Evolutionary conservation across 441 rosid species (phyloP), one percentile per base, ranked within the genome.

Genomic region (Gossypium trilobum): DNA sequence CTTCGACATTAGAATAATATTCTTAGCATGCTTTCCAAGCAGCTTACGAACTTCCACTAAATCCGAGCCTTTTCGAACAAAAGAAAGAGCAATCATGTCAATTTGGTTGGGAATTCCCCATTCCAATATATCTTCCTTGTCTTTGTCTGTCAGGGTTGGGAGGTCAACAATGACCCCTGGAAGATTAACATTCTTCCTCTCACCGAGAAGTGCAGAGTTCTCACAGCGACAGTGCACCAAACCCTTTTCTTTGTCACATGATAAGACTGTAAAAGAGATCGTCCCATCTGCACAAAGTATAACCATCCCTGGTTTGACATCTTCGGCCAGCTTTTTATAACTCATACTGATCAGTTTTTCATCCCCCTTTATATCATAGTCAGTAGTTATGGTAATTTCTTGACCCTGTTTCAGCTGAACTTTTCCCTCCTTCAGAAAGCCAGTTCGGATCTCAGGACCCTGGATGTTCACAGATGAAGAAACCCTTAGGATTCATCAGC

Each of bases 381-480:
- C 95, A 2, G 98, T 91, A 8, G 95, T 83, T 58, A 93, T 81
- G 59, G 88, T 88, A 75, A 93, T 90, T 67, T 91, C 93, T 73
- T 90, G 93, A 62, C 97, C 95, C 70, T 82, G 91, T 61, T 77
- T 89, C 68, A 94, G 79, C 68, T 86, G 93, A 62, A 94, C 72
- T 70, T 90, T 90, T 55, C 85, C 94, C 75, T 89, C 97, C 82
- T 90, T 87, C 73, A 94, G 76, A 79, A 94, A 94, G 22, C 99
- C 97, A 4, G 99, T 94, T 73, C 97, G 92, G 81, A 94, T 94
- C 81, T 94, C 99, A 0, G 99, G 99, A 64, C 99, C 99, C 98
- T 93, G 77, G 7, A 56, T 71, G 27, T 79, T 63, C 14, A 51
- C 51, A 65, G 33, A 42, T 23, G 5, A 57, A 74, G 16, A 13